These are phyloP conservation scores for Cutaneotrichosporon sp. DNA, from an alignment of 1,284 basidiomycete species.

Conservation along the genomic window DNA sequence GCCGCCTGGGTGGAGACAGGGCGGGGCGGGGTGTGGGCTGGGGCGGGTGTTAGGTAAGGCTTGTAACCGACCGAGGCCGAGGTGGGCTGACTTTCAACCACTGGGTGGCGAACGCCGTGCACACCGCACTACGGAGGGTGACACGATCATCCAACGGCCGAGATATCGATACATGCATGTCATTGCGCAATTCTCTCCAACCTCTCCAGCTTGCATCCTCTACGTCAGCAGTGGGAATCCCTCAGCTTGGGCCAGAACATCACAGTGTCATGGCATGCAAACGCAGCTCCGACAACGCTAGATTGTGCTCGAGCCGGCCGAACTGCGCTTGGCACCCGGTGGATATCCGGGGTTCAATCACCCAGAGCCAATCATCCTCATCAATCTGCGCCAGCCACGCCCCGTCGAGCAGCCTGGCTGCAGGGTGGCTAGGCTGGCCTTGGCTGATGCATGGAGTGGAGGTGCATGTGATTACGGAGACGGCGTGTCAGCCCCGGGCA, in stretches of 20 bases:
- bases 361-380: not conserved
- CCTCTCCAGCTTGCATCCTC: too few relatives aligned
- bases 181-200: not conserved
- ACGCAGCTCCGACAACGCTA: not conserved
- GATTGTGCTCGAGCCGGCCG: constrained; percentile 1
- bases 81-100: not conserved
- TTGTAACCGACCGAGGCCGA: not conserved
- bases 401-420: too few relatives aligned
- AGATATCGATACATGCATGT: not conserved
- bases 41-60: not conserved
- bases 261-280: too few relatives aligned
- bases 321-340: not conserved
- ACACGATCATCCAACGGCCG: not conserved
- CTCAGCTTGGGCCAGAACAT: too few relatives aligned
- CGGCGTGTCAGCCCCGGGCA: too few relatives aligned
- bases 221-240: too few relatives aligned
- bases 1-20: not conserved
- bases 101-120: not conserved
- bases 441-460: too few relatives aligned
- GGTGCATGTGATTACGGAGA: too few relatives aligned
- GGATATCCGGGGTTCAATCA: constrained; percentile 1
- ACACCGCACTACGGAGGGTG: too few relatives aligned
- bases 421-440: too few relatives aligned
- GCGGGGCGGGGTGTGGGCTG: not conserved
- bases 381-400: not conserved